Evolutionary conservation across 2,329 filamentous ascomycete genomes (phyloP).

Genomic region (Paraconiothyrium brasiliense): DNA sequence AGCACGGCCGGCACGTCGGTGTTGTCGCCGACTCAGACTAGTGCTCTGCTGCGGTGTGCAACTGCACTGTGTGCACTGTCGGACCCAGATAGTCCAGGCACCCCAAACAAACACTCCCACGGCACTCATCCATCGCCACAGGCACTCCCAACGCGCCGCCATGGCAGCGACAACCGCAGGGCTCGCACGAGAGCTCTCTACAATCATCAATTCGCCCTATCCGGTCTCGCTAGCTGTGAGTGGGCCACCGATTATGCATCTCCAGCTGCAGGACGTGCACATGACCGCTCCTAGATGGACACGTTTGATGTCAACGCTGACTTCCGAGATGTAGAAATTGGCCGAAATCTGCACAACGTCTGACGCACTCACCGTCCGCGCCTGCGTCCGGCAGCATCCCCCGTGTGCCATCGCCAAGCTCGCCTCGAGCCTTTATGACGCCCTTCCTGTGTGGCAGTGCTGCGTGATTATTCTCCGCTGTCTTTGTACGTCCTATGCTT

Average conservation of each 20-base stretch:
- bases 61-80: background rate
- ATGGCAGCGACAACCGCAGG: constrained; percentile 31
- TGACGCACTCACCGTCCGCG: constrained; percentile 48
- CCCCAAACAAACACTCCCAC: constrained; percentile 4
- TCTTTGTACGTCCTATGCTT: constrained; percentile 53
- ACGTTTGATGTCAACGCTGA: constrained; percentile 31
- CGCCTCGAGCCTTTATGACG: constrained; percentile 55
- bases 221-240: constrained; percentile 61
- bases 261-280: constrained; percentile 23
- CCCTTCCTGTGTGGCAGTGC: constrained; percentile 61
- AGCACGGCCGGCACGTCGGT: background rate
- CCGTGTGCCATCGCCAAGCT: constrained; percentile 60
- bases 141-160: background rate
- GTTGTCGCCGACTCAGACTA: background rate
- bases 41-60: background rate
- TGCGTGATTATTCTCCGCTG: constrained; percentile 60
- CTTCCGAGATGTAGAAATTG: constrained; percentile 43
- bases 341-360: constrained; percentile 46
- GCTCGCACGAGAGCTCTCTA: constrained; percentile 56
- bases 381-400: constrained; percentile 58
- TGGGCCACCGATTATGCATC: constrained; percentile 16
- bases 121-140: background rate
- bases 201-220: constrained; percentile 59
- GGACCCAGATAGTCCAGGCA: too few relatives aligned
- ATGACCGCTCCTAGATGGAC: background rate